phyloP scores from a whole-genome alignment of 2,329 filamentous ascomycete genomes.

The Teratosphaeriaceae sp. region DNA sequence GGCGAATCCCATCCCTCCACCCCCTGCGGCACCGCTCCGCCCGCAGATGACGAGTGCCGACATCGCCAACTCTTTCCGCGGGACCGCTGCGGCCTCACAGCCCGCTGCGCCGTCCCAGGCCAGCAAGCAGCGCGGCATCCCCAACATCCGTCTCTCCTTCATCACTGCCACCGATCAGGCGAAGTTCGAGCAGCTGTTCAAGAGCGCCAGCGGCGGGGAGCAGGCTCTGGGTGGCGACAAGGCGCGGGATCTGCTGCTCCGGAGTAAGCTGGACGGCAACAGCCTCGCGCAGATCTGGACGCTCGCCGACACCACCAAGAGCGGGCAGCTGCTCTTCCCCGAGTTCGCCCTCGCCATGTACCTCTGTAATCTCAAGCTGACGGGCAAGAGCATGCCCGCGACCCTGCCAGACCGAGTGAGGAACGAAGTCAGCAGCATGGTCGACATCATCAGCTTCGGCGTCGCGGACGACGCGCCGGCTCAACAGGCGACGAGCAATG shows the following conservation, averaged over 20 bases:
- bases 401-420: constrained; percentile 75
- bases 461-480: constrained; percentile 60
- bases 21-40: constrained; percentile 37
- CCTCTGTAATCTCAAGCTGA: constrained; percentile 87
- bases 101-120: constrained; percentile 55
- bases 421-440: constrained; percentile 99
- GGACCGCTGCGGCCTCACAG: constrained; percentile 45
- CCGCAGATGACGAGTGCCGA: constrained; percentile 57
- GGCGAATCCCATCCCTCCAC: constrained; percentile 43
- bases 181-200: constrained; percentile 97
- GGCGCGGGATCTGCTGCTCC: constrained; percentile 78
- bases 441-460: constrained; percentile 97
- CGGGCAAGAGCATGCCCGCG: constrained; percentile 72
- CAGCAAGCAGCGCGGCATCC: constrained; percentile 63
- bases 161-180: constrained; percentile 92
- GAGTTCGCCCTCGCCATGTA: constrained; percentile 99
- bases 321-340: constrained; percentile 91
- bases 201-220: constrained; percentile 79
- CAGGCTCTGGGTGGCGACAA: constrained; percentile 88
- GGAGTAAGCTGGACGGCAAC: constrained; percentile 81
- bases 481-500: constrained; percentile 54
- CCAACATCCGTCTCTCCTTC: constrained; percentile 89
- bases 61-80: constrained; percentile 57
- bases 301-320: constrained; percentile 89
- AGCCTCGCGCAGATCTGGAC: constrained; percentile 93